Evolutionary conservation across 768 basidiomycete species (phyloP).

Genomic region (Suillus lakei): DNA sequence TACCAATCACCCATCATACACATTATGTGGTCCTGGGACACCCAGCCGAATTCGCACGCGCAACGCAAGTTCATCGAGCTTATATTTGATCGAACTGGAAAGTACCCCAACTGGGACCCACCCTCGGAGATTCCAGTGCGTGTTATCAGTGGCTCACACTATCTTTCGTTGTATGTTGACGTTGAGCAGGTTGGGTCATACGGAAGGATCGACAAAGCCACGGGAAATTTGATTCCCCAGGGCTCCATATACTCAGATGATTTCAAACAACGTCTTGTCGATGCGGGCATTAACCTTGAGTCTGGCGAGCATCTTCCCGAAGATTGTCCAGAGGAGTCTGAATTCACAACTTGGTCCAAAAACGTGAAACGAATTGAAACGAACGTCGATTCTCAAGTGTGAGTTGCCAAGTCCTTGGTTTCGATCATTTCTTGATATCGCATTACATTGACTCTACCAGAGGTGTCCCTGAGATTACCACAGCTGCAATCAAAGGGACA

Average conservation of each 20-base stretch:
- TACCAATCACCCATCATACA: neutral
- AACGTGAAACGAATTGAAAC: neutral
- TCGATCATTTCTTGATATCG: neutral
- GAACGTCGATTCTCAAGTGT: neutral
- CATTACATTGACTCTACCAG: neutral
- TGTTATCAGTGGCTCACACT: neutral
- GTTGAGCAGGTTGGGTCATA: constrained; percentile 1
- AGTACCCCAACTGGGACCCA: constrained; percentile 3
- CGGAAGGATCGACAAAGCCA: neutral
- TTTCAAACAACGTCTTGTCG: neutral
- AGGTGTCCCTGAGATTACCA: neutral
- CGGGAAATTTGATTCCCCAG: neutral
- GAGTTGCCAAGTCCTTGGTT: neutral
- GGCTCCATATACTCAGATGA: neutral
- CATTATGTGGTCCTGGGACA: neutral
- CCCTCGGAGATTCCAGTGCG: neutral
- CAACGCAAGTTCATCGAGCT: constrained; percentile 1
- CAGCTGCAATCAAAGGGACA: neutral
- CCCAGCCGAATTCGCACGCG: neutral
- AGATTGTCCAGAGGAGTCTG: neutral
- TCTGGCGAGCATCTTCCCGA: neutral
- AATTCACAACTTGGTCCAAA: constrained; percentile 2
- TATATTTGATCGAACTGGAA: neutral
- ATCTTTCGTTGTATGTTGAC: neutral
- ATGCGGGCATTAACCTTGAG: neutral